A percentile compares a stretch with the other conserved stretches of the same genome.
Conservation (phyloP, 495 filamentous ascomycete genomes). For the Tuber melanosporum region DNA sequence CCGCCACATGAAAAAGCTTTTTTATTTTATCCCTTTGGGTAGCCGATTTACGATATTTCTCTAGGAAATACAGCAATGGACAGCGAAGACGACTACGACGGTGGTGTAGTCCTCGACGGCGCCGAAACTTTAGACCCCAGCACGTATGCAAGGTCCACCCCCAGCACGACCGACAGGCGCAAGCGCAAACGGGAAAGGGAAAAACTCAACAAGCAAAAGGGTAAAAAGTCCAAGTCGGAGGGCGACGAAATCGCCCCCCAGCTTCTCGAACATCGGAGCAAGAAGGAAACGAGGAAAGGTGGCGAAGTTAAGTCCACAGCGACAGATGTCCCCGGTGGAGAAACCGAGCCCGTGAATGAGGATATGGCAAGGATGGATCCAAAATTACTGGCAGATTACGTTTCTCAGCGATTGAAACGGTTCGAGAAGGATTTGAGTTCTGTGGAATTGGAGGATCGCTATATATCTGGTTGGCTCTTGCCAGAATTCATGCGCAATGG, state of each 20-base stretch:
- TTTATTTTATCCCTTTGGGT: not conserved
- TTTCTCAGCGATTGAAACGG: conserved; percentile 69
- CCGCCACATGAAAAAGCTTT: not conserved
- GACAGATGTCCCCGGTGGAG: conserved; percentile 47
- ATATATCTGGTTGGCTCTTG: conserved; percentile 62
- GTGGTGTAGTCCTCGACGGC: conserved; percentile 18
- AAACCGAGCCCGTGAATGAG: conserved; percentile 53
- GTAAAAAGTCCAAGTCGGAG: conserved; percentile 37
- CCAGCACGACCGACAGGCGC: conserved; percentile 25
- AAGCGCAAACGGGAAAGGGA: conserved; percentile 53
- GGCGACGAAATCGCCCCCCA: conserved; percentile 37
- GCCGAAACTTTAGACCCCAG: not conserved
- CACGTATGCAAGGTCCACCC: not conserved
- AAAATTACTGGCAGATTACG: conserved; percentile 73
- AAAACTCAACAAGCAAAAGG: conserved; percentile 44
- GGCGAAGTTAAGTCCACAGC: conserved; percentile 57
- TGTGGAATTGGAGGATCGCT: conserved; percentile 74
- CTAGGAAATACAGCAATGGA: conserved; percentile 18
- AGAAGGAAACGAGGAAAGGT: conserved; percentile 47
- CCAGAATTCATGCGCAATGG: not conserved
- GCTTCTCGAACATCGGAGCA: conserved; percentile 49
- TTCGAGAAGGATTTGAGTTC: conserved; percentile 71
- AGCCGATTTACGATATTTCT: not conserved
- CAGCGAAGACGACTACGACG: conserved; percentile 36
- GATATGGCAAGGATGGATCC: conserved; percentile 76